Evolutionary conservation across 1,284 basidiomycete genomes (phyloP).

Genomic region (Anthracocystis setariae): DNA sequence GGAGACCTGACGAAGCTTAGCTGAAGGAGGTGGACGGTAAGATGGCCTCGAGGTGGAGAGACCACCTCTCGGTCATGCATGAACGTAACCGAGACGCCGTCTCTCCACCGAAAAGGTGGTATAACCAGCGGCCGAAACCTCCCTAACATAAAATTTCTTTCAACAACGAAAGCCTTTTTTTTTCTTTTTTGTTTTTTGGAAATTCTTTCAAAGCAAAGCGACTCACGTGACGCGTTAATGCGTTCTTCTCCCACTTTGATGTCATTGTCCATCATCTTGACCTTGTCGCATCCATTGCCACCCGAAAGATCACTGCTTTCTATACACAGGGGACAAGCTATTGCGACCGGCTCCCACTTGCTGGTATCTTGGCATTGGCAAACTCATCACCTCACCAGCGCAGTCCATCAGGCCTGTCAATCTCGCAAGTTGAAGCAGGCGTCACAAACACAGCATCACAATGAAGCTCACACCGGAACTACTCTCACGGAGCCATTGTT

Average conservation of each 20-base stretch:
- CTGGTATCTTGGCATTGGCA: too few species aligned
- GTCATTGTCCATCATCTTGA: slow-evolving; percentile 2
- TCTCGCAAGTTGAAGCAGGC: too few species aligned
- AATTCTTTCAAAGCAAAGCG: slow-evolving; percentile 1
- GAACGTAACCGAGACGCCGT: too few species aligned
- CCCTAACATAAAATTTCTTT: background rate
- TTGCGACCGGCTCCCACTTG: too few species aligned
- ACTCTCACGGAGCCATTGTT: slow-evolving; percentile 78
- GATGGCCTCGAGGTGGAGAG: too few species aligned
- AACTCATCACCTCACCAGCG: background rate
- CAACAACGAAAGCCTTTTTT: background rate
- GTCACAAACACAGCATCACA: background rate
- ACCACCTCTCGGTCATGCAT: too few species aligned
- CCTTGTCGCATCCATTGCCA: background rate
- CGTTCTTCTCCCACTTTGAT: slow-evolving; percentile 36
- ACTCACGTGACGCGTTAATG: slow-evolving; percentile 30
- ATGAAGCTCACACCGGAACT: slow-evolving; percentile 96
- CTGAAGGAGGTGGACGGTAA: too few species aligned
- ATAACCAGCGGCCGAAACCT: background rate
- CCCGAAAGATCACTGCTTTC: too few species aligned
- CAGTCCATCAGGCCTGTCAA: background rate
- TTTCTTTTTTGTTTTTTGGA: slow-evolving; percentile 13
- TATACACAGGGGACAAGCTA: too few species aligned
- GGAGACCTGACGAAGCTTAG: too few species aligned
- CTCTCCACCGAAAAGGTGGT: too few species aligned